Percentiles rank a stretch among this genome's conserved stretches.
Evolutionary conservation across 306 rosid genomes (phyloP).

Genomic region (Psophocarpus tetragonolobus): DNA sequence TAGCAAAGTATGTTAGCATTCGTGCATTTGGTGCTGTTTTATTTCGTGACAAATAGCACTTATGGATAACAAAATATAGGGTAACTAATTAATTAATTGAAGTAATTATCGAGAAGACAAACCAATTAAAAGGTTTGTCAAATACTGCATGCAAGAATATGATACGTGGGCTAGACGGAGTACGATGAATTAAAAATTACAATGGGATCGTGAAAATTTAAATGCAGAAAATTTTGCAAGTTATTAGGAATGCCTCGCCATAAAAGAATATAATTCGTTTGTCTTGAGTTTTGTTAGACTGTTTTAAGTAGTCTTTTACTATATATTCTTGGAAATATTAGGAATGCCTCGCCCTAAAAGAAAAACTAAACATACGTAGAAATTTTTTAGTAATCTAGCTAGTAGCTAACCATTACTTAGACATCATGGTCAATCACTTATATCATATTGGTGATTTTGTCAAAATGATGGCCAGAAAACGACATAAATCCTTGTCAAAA

Average conservation of each 20-base stretch:
- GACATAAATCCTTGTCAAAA: not conserved
- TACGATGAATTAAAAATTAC: not conserved
- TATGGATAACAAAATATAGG: no score
- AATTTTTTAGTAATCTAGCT: no score
- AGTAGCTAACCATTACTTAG: no score
- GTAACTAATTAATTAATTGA: no score
- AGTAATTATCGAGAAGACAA: not conserved
- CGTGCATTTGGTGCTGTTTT: no score
- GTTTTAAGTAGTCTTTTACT: no score
- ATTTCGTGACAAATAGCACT: no score
- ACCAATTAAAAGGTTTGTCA: not conserved
- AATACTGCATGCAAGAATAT: not conserved
- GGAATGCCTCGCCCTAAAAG: not conserved
- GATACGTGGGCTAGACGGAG: not conserved
- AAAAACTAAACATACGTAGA: no score
- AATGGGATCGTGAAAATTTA: not conserved
- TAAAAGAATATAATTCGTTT: no score
- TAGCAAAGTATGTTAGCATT: no score
- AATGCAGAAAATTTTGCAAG: not conserved
- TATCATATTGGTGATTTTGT: not conserved
- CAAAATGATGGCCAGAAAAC: not conserved
- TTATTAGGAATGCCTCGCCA: no score
- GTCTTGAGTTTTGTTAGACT: not conserved
- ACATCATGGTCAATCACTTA: not conserved
- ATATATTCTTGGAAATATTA: not conserved